Conservation (phyloP, 2,329 filamentous ascomycete species). For the Curvularia verruculosa region DNA sequence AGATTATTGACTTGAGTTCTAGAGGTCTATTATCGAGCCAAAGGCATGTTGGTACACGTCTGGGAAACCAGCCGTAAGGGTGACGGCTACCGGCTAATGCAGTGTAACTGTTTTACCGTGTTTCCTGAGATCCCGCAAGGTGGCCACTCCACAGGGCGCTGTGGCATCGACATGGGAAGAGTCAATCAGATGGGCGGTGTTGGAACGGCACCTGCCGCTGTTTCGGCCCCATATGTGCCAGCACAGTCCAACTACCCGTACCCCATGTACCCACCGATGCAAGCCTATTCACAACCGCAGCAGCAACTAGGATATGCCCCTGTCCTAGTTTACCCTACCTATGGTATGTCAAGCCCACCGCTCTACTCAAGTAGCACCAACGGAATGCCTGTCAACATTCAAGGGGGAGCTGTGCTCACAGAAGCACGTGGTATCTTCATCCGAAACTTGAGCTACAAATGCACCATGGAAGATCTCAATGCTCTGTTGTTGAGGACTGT, state of each 20-base stretch:
- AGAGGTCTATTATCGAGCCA: conserved; percentile 32
- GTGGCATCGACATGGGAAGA: conserved; percentile 38
- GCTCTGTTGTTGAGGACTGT: conserved; percentile 36
- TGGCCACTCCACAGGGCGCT: conserved; percentile 37
- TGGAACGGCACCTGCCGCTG: conserved; percentile 7
- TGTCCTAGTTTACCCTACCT: conserved; percentile 26
- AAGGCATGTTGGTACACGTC: conserved; percentile 40
- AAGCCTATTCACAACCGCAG: conserved; percentile 25
- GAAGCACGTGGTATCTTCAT: conserved; percentile 49
- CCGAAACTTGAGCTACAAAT: conserved; percentile 38
- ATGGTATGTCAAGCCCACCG: conserved; percentile 24
- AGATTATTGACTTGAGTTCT: not conserved
- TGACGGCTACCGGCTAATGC: conserved; percentile 35
- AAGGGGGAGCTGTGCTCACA: conserved; percentile 44
- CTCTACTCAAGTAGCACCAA: conserved; percentile 40
- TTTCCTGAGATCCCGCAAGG: conserved; percentile 34
- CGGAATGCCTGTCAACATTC: conserved; percentile 47
- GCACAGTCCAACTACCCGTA: conserved; percentile 32
- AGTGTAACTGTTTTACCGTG: conserved; percentile 43
- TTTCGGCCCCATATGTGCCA: conserved; percentile 25
- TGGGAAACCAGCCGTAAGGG: conserved; percentile 40
- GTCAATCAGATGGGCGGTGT: conserved; percentile 31
- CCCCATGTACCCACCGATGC: conserved; percentile 27
- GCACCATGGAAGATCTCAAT: conserved; percentile 33
- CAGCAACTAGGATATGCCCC: conserved; percentile 22